Conservation (phyloP, 495 filamentous ascomycete genomes). For the Tuber brumale region DNA sequence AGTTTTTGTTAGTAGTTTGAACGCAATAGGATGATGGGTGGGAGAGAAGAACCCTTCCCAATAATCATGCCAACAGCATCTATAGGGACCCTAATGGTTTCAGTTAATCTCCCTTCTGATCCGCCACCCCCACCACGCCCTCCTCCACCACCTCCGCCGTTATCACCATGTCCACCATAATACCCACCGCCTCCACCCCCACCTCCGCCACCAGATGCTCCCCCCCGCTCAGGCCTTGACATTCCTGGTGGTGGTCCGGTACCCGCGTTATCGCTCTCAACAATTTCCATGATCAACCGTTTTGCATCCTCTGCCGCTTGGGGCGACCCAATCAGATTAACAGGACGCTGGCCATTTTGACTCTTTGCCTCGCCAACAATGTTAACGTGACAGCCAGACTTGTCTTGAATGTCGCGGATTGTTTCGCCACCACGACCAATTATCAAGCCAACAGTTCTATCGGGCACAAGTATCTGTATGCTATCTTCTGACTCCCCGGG, state of each 20-base stretch:
- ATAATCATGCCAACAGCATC: slow-evolving; percentile 90
- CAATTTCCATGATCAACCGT: slow-evolving; percentile 76
- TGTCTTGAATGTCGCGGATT: slow-evolving; percentile 81
- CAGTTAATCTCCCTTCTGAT: slow-evolving; percentile 59
- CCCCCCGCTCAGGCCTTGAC: slow-evolving; percentile 24
- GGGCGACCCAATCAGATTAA: slow-evolving; percentile 71
- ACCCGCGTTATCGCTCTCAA: slow-evolving; percentile 69
- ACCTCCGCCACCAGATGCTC: slow-evolving; percentile 14
- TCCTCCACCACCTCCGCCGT: slow-evolving; percentile 41
- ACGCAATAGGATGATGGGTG: neutral
- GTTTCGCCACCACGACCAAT: slow-evolving; percentile 81
- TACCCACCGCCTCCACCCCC: slow-evolving; percentile 31
- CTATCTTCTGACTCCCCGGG: slow-evolving; percentile 59
- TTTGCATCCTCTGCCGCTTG: slow-evolving; percentile 62
- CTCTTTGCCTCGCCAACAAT: slow-evolving; percentile 82
- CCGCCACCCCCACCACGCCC: slow-evolving; percentile 43
- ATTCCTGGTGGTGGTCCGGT: slow-evolving; percentile 29
- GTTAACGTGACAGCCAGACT: slow-evolving; percentile 79
- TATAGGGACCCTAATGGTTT: slow-evolving; percentile 71
- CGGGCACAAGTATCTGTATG: slow-evolving; percentile 82
- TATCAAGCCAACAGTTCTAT: slow-evolving; percentile 76
- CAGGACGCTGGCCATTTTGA: slow-evolving; percentile 71
- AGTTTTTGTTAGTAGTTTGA: slow-evolving; percentile 12
- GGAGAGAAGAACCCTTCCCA: slow-evolving; percentile 54
- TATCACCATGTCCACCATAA: slow-evolving; percentile 42